phyloP scores from a whole-genome alignment of 2,329 filamentous ascomycete genomes.

The Hypomyces rosellus region DNA sequence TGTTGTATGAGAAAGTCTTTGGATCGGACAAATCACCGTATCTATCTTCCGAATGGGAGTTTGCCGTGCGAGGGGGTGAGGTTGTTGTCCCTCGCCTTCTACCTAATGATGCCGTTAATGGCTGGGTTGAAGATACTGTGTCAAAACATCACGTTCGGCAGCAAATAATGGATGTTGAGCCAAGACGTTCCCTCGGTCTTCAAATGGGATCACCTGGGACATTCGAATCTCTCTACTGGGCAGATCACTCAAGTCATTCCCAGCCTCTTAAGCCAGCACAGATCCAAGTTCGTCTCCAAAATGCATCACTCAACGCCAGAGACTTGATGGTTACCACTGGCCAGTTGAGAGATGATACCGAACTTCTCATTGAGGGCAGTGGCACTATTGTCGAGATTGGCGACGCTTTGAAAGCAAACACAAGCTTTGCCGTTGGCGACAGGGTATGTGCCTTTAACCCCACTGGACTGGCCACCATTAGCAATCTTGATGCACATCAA shows the following conservation, averaged over 20 bases:
- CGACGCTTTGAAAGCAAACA: neutral
- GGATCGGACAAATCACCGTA: constrained; percentile 6
- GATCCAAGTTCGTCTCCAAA: constrained; percentile 4
- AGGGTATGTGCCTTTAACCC: constrained; percentile 6
- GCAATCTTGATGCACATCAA: constrained; percentile 4
- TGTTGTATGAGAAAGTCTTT: constrained; percentile 6
- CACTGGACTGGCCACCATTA: constrained; percentile 7
- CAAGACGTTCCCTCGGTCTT: constrained; percentile 1
- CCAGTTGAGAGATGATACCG: neutral
- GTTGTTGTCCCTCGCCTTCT: constrained; percentile 8
- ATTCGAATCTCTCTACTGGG: constrained; percentile 8
- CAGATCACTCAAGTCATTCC: constrained; percentile 1
- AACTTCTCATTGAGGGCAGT: constrained; percentile 5
- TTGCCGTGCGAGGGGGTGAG: constrained; percentile 5
- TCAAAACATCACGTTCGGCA: constrained; percentile 8
- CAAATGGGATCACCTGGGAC: constrained; percentile 4
- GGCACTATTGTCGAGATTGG: constrained; percentile 3
- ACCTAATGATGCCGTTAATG: neutral
- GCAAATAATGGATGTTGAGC: neutral
- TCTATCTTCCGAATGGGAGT: constrained; percentile 8
- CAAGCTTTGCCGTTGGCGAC: constrained; percentile 4
- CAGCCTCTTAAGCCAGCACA: constrained; percentile 3
- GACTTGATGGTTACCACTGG: constrained; percentile 8
- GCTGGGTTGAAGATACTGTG: constrained; percentile 4
- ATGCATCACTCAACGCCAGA: constrained; percentile 6